Evolutionary conservation across 306 rosid species (phyloP).

Genomic region (apple (Malus domestica)): ASM211411v1 NC_041802.1:9364001-9364500

Average conservation of each 20-base stretch:
- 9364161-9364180: neutral
- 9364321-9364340: conserved; percentile 10
- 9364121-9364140: neutral
- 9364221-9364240: neutral
- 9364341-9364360: neutral
- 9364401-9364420: neutral
- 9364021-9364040: neutral
- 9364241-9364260: conserved; percentile 53
- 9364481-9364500: neutral
- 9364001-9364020: neutral
- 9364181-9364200: neutral
- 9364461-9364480: neutral
- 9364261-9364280: conserved; percentile 96
- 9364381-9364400: neutral
- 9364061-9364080: neutral
- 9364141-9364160: neutral
- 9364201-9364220: neutral
- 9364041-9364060: neutral
- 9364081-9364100: neutral
- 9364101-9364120: neutral
- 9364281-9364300: conserved; percentile 98
- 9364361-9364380: conserved; percentile 12
- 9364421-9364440: neutral
- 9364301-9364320: conserved; percentile 32
- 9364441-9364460: neutral